Evolutionary conservation across 176 grass and related monocot genomes (phyloP).

Genomic region (Oryza punctata): DNA sequence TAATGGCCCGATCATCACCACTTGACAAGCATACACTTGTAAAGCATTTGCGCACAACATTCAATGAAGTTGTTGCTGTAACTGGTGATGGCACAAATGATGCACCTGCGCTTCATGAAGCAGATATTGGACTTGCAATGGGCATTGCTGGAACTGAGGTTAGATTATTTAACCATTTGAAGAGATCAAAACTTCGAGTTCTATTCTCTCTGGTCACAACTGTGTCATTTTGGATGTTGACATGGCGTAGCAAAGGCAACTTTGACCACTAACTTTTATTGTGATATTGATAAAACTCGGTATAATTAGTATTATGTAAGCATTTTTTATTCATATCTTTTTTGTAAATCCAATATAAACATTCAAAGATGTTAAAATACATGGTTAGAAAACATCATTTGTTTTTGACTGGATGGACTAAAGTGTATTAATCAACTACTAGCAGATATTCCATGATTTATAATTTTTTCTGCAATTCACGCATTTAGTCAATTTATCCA

Average conservation of each 20-base stretch:
- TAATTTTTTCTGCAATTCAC: background rate
- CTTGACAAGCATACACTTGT: conserved; percentile 96
- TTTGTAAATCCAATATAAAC: background rate
- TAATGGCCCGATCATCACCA: conserved; percentile 96
- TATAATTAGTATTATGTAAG: background rate
- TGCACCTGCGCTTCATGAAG: conserved; percentile 95
- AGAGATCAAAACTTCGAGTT: background rate
- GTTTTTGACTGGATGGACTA: background rate
- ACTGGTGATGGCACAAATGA: conserved; percentile 99
- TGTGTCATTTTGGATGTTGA: background rate
- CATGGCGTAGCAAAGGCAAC: background rate
- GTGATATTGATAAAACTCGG: background rate
- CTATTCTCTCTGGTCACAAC: background rate
- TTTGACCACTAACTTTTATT: background rate
- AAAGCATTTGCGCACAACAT: conserved; percentile 83
- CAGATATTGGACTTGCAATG: conserved; percentile 99
- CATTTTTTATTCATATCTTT: background rate
- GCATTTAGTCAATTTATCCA: conserved; percentile 23
- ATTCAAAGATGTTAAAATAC: background rate
- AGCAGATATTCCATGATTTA: background rate
- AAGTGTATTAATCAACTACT: background rate
- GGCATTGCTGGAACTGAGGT: conserved; percentile 98
- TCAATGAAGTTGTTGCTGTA: conserved; percentile 92
- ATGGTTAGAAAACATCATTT: background rate
- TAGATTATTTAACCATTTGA: conserved; percentile 3